Conservation (phyloP, 2,329 filamentous ascomycete genomes). For the Fusarium sp. region DNA sequence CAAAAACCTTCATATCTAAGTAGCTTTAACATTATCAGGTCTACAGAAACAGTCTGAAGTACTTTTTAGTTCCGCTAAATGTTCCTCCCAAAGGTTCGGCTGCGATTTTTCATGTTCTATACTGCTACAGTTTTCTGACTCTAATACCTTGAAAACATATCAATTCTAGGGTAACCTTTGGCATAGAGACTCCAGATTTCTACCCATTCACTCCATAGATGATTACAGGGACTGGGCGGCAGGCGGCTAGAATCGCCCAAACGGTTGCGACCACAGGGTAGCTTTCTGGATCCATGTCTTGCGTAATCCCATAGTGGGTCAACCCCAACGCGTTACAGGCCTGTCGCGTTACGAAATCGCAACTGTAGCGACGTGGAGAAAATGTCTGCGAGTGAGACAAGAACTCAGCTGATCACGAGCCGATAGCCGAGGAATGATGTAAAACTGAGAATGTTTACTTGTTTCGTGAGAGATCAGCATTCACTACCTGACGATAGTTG, state of each 20-base stretch:
- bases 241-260: not conserved
- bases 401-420: constrained; percentile 15
- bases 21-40: too few relatives aligned
- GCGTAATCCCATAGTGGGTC: not conserved
- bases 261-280: not conserved
- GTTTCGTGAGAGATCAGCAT: not conserved
- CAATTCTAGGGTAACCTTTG: too few relatives aligned
- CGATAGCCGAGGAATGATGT: constrained; percentile 18
- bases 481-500: not conserved
- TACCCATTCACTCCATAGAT: too few relatives aligned
- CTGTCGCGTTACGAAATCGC: constrained; percentile 3
- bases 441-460: constrained; percentile 10
- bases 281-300: not conserved
- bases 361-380: constrained; percentile 8
- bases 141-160: too few relatives aligned
- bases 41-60: too few relatives aligned
- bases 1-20: too few relatives aligned
- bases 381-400: constrained; percentile 13
- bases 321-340: constrained; percentile 1
- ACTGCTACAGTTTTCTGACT: too few relatives aligned
- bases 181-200: too few relatives aligned
- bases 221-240: not conserved
- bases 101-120: too few relatives aligned
- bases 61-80: too few relatives aligned
- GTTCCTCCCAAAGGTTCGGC: too few relatives aligned